Conservation (phyloP, 1,139 yeast species). For the Hyphopichia fennica region DNA sequence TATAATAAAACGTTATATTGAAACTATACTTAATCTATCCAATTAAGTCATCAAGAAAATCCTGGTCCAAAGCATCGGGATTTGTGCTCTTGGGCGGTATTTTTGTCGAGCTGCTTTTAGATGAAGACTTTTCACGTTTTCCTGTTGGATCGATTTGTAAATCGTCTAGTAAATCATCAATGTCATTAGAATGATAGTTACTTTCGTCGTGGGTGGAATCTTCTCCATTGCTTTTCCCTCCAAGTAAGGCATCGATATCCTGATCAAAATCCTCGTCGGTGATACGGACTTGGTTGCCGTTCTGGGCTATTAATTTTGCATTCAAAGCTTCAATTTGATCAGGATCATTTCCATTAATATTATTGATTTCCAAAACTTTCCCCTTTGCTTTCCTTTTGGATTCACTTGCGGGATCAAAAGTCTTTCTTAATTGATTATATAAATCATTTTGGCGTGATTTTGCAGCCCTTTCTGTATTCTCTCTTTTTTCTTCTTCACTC, state of each 20-base stretch:
- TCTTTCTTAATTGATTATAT: constrained; percentile 28
- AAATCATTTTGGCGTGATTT: constrained; percentile 28
- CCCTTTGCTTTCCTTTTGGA: constrained; percentile 7
- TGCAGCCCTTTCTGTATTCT: constrained; percentile 22
- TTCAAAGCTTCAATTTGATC: constrained; percentile 28
- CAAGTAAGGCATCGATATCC: constrained; percentile 17
- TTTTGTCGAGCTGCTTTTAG: neutral
- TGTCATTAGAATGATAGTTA: no score
- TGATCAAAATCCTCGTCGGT: constrained; percentile 18
- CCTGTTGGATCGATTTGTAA: no score
- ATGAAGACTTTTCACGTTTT: neutral
- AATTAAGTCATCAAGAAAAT: constrained; percentile 6
- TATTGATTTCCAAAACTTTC: constrained; percentile 41
- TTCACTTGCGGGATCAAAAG: constrained; percentile 18
- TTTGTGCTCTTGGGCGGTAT: neutral
- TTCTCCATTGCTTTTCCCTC: constrained; percentile 5
- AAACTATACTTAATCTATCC: neutral
- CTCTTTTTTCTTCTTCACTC: constrained; percentile 27
- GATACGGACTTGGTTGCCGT: neutral
- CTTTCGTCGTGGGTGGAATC: no score
- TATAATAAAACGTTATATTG: no score
- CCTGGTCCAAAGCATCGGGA: constrained; percentile 4
- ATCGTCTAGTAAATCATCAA: no score
- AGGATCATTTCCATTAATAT: constrained; percentile 24
- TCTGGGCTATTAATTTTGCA: constrained; percentile 9